phyloP scores from a whole-genome alignment of 257 asterid genomes.

The Craterostigma plantagineum region DNA sequence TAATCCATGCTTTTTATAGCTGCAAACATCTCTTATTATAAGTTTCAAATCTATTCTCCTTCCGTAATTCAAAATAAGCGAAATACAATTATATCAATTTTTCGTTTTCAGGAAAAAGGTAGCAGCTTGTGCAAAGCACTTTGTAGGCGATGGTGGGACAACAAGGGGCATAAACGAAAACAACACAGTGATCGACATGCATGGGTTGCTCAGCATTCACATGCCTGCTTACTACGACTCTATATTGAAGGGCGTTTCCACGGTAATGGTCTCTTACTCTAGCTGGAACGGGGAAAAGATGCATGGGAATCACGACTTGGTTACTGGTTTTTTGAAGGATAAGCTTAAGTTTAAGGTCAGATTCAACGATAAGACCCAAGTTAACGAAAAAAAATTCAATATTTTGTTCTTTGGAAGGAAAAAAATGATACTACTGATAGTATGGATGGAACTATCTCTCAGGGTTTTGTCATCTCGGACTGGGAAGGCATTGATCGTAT shows the following conservation, averaged over 20 bases:
- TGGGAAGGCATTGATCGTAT: conserved; percentile 77
- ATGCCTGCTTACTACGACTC: conserved; percentile 80
- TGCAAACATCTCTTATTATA: too few relatives aligned
- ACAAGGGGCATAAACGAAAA: conserved; percentile 55
- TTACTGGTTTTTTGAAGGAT: conserved; percentile 70
- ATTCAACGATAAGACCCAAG: neutral
- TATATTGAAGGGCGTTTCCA: conserved; percentile 56
- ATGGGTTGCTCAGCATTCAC: conserved; percentile 66
- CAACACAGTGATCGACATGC: conserved; percentile 44
- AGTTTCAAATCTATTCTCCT: too few relatives aligned
- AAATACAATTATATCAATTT: too few relatives aligned
- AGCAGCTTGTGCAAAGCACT: conserved; percentile 91
- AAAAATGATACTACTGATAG: too few relatives aligned
- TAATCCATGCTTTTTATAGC: too few relatives aligned
- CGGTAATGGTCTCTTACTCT: conserved; percentile 80
- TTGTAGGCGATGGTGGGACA: conserved; percentile 94
- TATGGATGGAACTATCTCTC: conserved; percentile 12
- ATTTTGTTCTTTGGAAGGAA: too few relatives aligned
- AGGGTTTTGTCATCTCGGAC: conserved; percentile 89
- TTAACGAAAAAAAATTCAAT: too few relatives aligned
- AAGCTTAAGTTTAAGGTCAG: conserved; percentile 61
- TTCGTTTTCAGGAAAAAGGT: conserved; percentile 70
- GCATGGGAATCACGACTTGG: conserved; percentile 62
- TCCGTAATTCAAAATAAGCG: too few relatives aligned
- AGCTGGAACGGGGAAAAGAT: conserved; percentile 82